Conservation (phyloP, 257 asterid species). For the Gentiana straminea region DNA sequence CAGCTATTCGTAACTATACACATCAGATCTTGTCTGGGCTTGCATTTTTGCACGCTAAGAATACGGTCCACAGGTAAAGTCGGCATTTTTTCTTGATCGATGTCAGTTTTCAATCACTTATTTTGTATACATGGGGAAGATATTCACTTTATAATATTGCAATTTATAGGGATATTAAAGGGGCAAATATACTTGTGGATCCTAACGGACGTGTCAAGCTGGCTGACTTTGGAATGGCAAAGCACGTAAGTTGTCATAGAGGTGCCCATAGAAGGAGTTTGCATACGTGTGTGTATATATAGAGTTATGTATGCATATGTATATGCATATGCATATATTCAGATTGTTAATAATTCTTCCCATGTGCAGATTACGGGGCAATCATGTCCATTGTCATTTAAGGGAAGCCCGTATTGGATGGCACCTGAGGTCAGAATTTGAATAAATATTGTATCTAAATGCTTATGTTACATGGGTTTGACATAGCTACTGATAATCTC, state of each 20-base stretch:
- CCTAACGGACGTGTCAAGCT: constrained; percentile 90
- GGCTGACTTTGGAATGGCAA: constrained; percentile 99
- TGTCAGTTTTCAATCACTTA: constrained; percentile 1
- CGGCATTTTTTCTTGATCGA: constrained; percentile 7
- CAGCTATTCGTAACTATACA: constrained; percentile 92
- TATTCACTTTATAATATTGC: constrained; percentile 1
- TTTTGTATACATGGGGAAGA: neutral
- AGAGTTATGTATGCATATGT: too few species aligned
- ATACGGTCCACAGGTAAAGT: constrained; percentile 83
- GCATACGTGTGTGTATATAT: too few species aligned
- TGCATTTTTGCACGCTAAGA: constrained; percentile 78
- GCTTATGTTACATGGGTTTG: too few species aligned
- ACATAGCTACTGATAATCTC: neutral
- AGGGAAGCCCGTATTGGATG: constrained; percentile 88
- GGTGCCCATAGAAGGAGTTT: too few species aligned
- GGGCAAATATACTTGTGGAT: constrained; percentile 96
- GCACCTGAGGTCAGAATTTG: constrained; percentile 63
- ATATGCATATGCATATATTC: too few species aligned
- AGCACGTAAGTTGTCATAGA: constrained; percentile 54
- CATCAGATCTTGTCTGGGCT: constrained; percentile 92
- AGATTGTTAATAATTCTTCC: neutral
- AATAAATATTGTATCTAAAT: constrained; percentile 1
- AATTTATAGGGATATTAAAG: constrained; percentile 82
- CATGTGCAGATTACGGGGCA: constrained; percentile 81
- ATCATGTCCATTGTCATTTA: constrained; percentile 43